phyloP scores from a whole-genome alignment of 177 flowering plant genomes.

The Vitis hybrid region DNA sequence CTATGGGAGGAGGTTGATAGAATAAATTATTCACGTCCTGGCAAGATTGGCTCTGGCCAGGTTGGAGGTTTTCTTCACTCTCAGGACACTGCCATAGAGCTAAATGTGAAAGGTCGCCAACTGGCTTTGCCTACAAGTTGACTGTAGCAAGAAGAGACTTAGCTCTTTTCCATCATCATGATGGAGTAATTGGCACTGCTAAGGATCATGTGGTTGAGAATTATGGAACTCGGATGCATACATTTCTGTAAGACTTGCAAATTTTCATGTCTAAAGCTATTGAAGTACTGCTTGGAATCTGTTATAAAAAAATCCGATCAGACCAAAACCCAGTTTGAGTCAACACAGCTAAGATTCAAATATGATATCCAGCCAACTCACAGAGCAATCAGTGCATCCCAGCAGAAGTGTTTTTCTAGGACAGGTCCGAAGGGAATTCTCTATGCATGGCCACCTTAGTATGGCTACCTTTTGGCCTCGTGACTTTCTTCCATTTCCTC shows the following conservation, averaged over 20 bases:
- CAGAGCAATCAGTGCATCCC: conserved; percentile 43
- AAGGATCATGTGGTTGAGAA: conserved; percentile 93
- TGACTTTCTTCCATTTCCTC: no score
- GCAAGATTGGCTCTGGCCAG: no score
- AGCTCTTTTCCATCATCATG: conserved; percentile 99
- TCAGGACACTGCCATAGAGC: conserved; percentile 53
- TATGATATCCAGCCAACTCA: conserved; percentile 84
- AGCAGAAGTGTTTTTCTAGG: conserved; percentile 49
- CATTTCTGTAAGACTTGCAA: conserved; percentile 85
- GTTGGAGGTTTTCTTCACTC: no score
- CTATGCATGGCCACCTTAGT: no score
- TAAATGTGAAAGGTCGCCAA: conserved; percentile 82
- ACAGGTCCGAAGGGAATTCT: no score
- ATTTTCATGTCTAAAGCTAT: conserved; percentile 93
- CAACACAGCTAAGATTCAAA: conserved; percentile 68
- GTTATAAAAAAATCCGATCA: conserved; percentile 65
- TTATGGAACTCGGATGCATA: conserved; percentile 92
- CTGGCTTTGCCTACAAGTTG: conserved; percentile 75
- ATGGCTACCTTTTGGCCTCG: no score
- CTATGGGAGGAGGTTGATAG: no score
- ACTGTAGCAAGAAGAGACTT: conserved; percentile 93
- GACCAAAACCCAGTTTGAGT: conserved; percentile 64
- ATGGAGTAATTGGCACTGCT: conserved; percentile 98
- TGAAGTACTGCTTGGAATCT: conserved; percentile 74
- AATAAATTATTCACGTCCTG: no score